phyloP scores from a whole-genome alignment of 2,329 filamentous ascomycete genomes.

The Thelonectria rubi region DNA sequence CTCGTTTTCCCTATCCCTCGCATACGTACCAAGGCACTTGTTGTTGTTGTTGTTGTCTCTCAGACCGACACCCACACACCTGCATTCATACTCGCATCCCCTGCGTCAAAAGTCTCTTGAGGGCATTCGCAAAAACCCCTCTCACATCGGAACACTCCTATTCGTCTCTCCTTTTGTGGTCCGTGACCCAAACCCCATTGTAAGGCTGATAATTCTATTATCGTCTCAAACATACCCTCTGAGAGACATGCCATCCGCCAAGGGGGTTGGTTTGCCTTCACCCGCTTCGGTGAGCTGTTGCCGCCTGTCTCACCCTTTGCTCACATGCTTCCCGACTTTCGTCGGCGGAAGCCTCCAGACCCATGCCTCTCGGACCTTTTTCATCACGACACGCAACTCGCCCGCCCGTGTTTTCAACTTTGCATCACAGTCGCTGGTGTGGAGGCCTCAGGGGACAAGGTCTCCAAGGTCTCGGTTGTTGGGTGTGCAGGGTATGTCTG shows the following conservation, averaged over 20 bases:
- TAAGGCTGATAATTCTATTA: conserved; percentile 36
- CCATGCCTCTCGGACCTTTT: conserved; percentile 9
- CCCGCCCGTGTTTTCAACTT: conserved; percentile 8
- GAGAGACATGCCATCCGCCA: conserved; percentile 10
- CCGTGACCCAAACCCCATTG: conserved; percentile 30
- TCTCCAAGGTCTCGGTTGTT: conserved; percentile 35
- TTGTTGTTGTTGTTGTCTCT: too few species aligned
- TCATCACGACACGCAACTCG: conserved; percentile 16
- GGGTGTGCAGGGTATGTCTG: conserved; percentile 32
- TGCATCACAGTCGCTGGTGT: conserved; percentile 5
- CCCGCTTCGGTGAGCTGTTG: conserved; percentile 5
- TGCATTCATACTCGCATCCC: too few species aligned
- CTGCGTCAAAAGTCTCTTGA: too few species aligned
- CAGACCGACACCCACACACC: too few species aligned
- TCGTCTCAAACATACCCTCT: conserved; percentile 14
- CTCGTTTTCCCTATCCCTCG: conserved; percentile 2
- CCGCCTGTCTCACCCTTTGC: conserved; percentile 17
- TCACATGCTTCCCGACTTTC: neutral
- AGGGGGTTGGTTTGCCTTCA: neutral
- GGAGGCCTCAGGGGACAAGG: conserved; percentile 37
- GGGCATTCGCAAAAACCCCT: neutral
- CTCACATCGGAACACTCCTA: conserved; percentile 28
- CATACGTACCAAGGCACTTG: neutral
- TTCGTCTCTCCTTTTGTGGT: conserved; percentile 30
- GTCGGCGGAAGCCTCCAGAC: conserved; percentile 1